Conservation (phyloP, 257 asterid species). For the Nicotiana obtusifolia region DNA sequence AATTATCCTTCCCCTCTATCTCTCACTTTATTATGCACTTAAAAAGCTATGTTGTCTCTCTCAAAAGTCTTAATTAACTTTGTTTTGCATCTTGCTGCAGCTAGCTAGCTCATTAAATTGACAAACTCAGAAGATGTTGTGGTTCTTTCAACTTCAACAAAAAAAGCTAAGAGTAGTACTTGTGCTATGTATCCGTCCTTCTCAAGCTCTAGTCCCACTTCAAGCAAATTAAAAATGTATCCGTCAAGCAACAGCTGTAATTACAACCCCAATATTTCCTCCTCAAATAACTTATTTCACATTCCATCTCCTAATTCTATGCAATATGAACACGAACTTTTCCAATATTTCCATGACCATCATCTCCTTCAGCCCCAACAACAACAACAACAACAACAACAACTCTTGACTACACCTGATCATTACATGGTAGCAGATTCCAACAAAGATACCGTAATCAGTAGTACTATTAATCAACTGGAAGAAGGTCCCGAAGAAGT, state of each 20-base stretch:
- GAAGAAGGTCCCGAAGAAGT: neutral
- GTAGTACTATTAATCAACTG: neutral
- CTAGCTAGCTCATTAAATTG: constrained; percentile 5
- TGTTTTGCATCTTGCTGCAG: neutral
- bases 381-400: neutral
- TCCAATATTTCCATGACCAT: constrained; percentile 28
- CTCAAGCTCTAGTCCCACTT: constrained; percentile 12
- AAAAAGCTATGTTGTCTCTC: neutral
- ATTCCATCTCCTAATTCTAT: constrained; percentile 40
- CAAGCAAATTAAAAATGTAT: constrained; percentile 22
- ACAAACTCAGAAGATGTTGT: neutral
- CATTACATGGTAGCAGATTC: neutral
- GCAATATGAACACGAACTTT: constrained; percentile 29
- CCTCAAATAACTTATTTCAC: neutral
- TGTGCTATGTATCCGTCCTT: constrained; percentile 3
- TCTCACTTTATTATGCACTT: neutral
- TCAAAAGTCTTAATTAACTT: neutral
- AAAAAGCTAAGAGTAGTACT: neutral
- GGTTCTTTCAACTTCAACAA: neutral
- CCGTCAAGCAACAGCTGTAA: constrained; percentile 14
- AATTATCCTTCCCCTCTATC: neutral
- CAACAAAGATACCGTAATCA: neutral
- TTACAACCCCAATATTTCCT: constrained; percentile 14
- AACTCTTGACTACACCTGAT: neutral
- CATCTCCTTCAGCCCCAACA: constrained; percentile 4